Evolutionary conservation across 192 early-diverging fungal species (phyloP), one percentile per base, ranked within the genome.

Genomic region (Linnemannia zychae): DNA sequence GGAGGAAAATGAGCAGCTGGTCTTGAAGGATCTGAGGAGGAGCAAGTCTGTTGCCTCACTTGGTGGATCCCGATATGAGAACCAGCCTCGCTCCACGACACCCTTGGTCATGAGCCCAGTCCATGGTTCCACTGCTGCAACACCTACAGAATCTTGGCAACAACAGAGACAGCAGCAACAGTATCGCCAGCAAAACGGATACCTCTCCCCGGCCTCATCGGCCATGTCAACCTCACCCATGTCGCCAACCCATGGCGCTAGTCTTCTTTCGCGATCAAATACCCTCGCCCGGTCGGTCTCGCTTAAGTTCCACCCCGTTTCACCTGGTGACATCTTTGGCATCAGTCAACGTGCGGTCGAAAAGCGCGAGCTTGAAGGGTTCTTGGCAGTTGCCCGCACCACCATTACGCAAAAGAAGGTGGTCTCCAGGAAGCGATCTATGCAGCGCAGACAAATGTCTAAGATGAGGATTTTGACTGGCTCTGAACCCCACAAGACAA

Each of bases 281-380:
- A 78, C 82, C 3, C 60, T 84, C 24, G 82, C 77, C 6, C 76
- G 82, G 13, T 84, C 82, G 1, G 71, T 84, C 68, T 74, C 76
- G 7, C 72, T 78, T n/a, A 78, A 78, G 17, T 47, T 84, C 1
- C 77, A 84, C 22, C 82, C 82, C 0, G 82, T 84, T 20, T 84
- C 77, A 15, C 82, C 82, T 33, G 82, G 82, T 1, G 82, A 84
- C 37, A 84, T 84, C 75, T 84, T 84, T 84, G 82, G 82, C 16
- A 84, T 84, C 60, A 84, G 82, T 72, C 82, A 78, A 40, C 82
- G 76, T 44, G 82, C 82, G 24, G 76, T 84, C 20, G 82, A 84
- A 36, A 74, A 74, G 33, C 72, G 72, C 16, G 82, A 84, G 22
- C 66, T 84, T 3, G 72, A 84, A 36, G 73, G 65, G 5, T 84